A percentile compares a stretch with the other conserved stretches of the same genome.
These are phyloP conservation scores for Zizania palustris DNA, from an alignment of 202 grass and related monocot genomes.

Conservation along the genomic window DNA sequence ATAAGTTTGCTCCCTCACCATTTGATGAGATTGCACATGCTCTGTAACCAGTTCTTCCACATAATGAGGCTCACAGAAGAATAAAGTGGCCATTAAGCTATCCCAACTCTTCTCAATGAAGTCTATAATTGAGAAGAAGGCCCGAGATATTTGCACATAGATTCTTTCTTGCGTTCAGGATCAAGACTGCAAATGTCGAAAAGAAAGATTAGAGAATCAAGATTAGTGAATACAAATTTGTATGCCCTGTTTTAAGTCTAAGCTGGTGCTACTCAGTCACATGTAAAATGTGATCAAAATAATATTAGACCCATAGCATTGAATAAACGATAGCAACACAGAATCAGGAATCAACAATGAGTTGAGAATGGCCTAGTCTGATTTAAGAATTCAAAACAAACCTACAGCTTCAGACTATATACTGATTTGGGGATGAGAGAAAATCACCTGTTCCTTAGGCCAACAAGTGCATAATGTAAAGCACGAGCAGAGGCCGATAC, in stretches of 20 bases:
- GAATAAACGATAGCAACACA: constrained; percentile 13
- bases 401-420: constrained; percentile 7
- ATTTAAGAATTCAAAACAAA: constrained; percentile 17
- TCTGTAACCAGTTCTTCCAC: constrained; percentile 9
- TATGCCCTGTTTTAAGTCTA: neutral
- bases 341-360: neutral
- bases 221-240: neutral
- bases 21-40: neutral
- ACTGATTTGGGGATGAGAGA: neutral
- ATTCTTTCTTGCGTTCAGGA: constrained; percentile 98
- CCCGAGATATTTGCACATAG: constrained; percentile 78
- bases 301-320: neutral
- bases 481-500: constrained; percentile 80
- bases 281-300: constrained; percentile 3
- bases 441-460: constrained; percentile 82
- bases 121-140: constrained; percentile 67
- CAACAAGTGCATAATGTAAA: constrained; percentile 79
- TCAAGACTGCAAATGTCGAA: constrained; percentile 65
- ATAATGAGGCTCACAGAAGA: neutral
- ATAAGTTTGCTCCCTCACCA: constrained; percentile 32
- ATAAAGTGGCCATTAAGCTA: constrained; percentile 4
- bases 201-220: constrained; percentile 12
- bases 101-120: neutral
- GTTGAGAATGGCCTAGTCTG: neutral
- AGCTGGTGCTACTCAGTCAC: constrained; percentile 15